Evolutionary conservation across 345 rosid species (phyloP), one percentile per base, ranked within the genome.

Genomic region (Sonneratia alba): DNA sequence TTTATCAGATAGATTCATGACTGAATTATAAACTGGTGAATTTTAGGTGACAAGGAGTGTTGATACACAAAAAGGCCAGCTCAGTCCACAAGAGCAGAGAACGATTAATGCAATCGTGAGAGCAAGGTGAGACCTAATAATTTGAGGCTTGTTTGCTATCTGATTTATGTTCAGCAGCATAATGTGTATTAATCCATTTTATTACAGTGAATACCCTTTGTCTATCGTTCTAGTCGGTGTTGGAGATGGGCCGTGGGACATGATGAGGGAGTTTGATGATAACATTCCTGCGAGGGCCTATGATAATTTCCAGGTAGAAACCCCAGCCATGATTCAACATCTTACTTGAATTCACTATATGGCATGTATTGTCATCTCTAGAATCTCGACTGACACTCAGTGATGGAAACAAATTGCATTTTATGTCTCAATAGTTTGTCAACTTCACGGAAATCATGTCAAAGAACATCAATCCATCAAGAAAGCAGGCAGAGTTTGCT

Each of bases 261-360:
- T 84, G 81, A 84, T 84, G 87, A 80, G 79, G 72, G 84, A 84
- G 77, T 84, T 84, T 8, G 87, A 84, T 73, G 87, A 84, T 65
- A 84, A 84, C 73, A 84, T 84, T 70, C 85, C 87, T 72, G 72
- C 84, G 24, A 72, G 87, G 67, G 81, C 79, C 56, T 84, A 80
- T 16, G 87, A 84, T 64, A 84, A 84, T 67, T 84, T 84, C 75
- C 87, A 84, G 82, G 87, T 84, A 70, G 27, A 43, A 42, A n/a
- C 32, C 14, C 32, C 32, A 68, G 59, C 24, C 36, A 14, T 62
- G 45, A 9, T 42, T 42, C 45, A 5, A 42, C 45, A 42, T 42
- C 0, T 27, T 27, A 27, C 32, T 27, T 27, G 32, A 27, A 27
- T 27, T 27, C 0, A 27, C 32, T 1, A 27, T 27, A 27, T 27